Evolutionary conservation across 2,329 filamentous ascomycete genomes (phyloP).

Genomic region (Colletotrichum coccodes): DNA sequence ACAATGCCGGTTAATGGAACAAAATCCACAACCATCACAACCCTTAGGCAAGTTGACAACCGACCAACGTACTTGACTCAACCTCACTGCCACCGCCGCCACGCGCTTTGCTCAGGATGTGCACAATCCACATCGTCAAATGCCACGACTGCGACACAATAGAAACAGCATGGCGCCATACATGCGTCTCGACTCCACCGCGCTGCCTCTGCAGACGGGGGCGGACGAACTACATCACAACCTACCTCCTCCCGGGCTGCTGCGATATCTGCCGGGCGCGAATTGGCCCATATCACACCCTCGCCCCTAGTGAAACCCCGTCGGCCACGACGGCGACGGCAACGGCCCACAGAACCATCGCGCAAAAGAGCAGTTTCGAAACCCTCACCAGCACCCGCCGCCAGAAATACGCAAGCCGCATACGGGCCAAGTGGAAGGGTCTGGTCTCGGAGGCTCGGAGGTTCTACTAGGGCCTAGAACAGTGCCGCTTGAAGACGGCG

Average conservation of each 20-base stretch:
- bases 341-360: not conserved
- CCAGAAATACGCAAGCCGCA: not conserved
- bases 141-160: not conserved
- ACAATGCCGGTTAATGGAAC: no score
- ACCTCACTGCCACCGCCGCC: not conserved
- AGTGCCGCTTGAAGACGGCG: not conserved
- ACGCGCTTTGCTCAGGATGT: not conserved
- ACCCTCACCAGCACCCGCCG: not conserved
- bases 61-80: not conserved
- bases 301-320: not conserved
- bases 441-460: not conserved
- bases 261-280: not conserved
- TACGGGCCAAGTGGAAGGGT: not conserved
- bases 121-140: conserved; percentile 11
- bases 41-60: not conserved
- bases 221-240: not conserved
- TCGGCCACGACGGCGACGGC: not conserved
- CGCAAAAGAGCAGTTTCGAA: not conserved
- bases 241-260: not conserved
- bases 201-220: not conserved
- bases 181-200: not conserved
- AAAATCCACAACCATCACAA: not conserved
- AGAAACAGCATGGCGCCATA: not conserved
- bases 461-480: not conserved
- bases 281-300: not conserved